These are phyloP conservation scores for Fusarium albosuccineum DNA, from an alignment of 2,329 filamentous ascomycete genomes.

Conservation along the genomic window DNA sequence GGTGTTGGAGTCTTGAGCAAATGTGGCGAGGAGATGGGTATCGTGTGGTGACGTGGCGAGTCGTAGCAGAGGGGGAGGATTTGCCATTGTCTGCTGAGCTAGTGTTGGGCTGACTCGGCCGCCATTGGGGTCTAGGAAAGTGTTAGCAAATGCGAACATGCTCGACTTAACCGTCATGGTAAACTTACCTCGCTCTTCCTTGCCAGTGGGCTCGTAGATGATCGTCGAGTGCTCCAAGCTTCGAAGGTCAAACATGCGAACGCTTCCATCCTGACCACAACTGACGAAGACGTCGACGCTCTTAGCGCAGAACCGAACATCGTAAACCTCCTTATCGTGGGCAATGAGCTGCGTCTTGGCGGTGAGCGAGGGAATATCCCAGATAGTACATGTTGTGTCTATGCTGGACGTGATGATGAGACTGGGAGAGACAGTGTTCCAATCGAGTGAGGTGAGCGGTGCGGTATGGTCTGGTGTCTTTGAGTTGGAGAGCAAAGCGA, in stretches of 20 bases:
- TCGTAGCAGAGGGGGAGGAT: slow-evolving; percentile 81
- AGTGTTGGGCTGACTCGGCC: slow-evolving; percentile 80
- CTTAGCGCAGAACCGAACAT: slow-evolving; percentile 97
- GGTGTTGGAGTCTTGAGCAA: slow-evolving; percentile 90
- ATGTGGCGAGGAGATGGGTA: slow-evolving; percentile 95
- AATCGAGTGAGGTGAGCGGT: slow-evolving; percentile 94
- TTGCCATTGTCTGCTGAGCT: slow-evolving; percentile 81
- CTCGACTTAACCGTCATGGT: background rate
- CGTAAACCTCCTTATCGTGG: slow-evolving; percentile 98
- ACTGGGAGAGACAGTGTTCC: slow-evolving; percentile 97
- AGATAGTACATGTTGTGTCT: slow-evolving; percentile 98
- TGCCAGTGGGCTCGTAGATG: slow-evolving; percentile 96
- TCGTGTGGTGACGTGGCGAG: slow-evolving; percentile 95
- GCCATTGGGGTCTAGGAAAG: slow-evolving; percentile 63
- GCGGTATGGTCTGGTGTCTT: slow-evolving; percentile 99
- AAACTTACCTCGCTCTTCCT: slow-evolving; percentile 76
- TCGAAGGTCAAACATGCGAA: slow-evolving; percentile 97
- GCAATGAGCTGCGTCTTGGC: slow-evolving; percentile 98
- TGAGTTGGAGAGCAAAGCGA: slow-evolving; percentile 94
- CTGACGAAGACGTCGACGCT: slow-evolving; percentile 99
- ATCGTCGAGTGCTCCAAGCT: slow-evolving; percentile 98
- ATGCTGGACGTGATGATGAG: slow-evolving; percentile 99
- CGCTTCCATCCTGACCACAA: slow-evolving; percentile 96
- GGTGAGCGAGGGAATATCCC: slow-evolving; percentile 98
- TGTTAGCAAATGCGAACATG: slow-evolving; percentile 35